phyloP scores from a whole-genome alignment of 441 rosid species.

The Gossypium davidsonii region DNA sequence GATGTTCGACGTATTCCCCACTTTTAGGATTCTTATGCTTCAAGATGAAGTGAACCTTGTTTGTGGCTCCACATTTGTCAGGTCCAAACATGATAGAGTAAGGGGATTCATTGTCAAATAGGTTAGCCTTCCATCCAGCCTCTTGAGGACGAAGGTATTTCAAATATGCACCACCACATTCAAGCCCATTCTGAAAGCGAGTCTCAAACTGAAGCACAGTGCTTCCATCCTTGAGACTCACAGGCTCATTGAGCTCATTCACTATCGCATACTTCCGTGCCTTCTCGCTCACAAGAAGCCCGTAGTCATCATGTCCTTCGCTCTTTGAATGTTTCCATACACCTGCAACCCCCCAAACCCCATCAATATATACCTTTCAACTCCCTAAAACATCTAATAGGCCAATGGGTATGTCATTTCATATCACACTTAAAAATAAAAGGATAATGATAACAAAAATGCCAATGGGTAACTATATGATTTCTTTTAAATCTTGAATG shows the following conservation, averaged over 20 bases:
- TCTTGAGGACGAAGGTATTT: slow-evolving; percentile 88
- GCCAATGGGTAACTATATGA: neutral
- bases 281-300: slow-evolving; percentile 86
- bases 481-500: neutral
- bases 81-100: slow-evolving; percentile 97
- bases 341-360: slow-evolving; percentile 39
- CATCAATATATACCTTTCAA: neutral
- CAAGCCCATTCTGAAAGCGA: slow-evolving; percentile 88
- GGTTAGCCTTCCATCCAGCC: slow-evolving; percentile 73
- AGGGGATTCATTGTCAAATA: slow-evolving; percentile 72
- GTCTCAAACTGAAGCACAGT: slow-evolving; percentile 78
- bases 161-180: slow-evolving; percentile 96
- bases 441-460: neutral
- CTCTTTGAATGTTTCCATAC: slow-evolving; percentile 87
- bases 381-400: neutral
- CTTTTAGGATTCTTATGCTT: slow-evolving; percentile 97
- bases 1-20: slow-evolving; percentile 82
- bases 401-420: neutral
- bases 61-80: slow-evolving; percentile 89
- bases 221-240: slow-evolving; percentile 68
- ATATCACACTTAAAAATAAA: neutral
- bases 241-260: slow-evolving; percentile 58
- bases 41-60: slow-evolving; percentile 92
- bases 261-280: slow-evolving; percentile 90
- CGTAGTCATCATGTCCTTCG: slow-evolving; percentile 90